A percentile compares a stretch with the other conserved stretches of the same genome.
phyloP scores from a whole-genome alignment of 208 protist genomes.

The Trichomonas vaginalis region DNA sequence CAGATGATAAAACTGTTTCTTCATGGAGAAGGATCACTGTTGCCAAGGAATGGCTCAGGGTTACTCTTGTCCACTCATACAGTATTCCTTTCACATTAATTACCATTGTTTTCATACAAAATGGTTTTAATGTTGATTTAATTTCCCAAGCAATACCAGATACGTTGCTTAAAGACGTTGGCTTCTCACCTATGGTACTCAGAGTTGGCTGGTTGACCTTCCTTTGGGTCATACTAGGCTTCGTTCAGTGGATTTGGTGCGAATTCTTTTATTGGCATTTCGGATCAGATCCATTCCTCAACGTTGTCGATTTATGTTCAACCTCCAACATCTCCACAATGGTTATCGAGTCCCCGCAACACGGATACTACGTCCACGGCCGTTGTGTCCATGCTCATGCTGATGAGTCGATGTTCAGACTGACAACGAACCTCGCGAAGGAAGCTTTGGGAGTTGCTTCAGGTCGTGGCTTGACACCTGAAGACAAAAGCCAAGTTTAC shows the following conservation, averaged over 20 bases:
- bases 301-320: background rate
- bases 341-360: background rate
- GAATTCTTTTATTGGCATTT: background rate
- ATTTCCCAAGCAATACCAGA: background rate
- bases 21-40: constrained; percentile 2
- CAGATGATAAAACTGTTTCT: background rate
- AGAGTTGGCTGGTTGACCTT: background rate
- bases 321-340: background rate
- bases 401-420: background rate
- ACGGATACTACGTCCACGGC: background rate
- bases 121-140: background rate
- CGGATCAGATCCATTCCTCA: background rate
- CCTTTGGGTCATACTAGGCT: background rate
- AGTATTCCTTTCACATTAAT: background rate
- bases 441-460: background rate
- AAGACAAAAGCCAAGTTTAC: background rate
- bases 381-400: background rate
- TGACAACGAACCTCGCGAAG: background rate
- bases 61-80: background rate
- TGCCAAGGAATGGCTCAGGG: background rate
- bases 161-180: background rate
- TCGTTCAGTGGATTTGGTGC: background rate
- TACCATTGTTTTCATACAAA: background rate
- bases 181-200: background rate
- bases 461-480: background rate